Base-by-base conservation (phyloP, 169 alveolate genomes). In the Plasmodium chabaudi region DNA sequence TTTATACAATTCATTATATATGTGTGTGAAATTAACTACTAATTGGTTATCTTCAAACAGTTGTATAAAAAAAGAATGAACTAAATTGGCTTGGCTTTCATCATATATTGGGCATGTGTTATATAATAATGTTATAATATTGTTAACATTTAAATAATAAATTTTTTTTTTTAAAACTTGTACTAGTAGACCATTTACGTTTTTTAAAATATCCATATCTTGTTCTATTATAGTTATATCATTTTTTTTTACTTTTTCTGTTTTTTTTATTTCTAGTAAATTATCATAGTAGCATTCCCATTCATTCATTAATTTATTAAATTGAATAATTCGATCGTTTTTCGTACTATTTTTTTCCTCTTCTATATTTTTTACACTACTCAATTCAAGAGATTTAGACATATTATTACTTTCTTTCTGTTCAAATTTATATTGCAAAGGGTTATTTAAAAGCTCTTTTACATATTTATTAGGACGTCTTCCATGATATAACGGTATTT, bases 61-160 rank as follows among this genome's bases (percentile, higher is more conserved):
- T 7, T 77, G 88, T 12, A 15, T 17, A 77, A 77, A 64, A n/a
- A 67, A 25, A 4, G 27, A 13, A 9, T 63, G 42, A 9, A 77
- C 72, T 49, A 77, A 51, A 12, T 13, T 44, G 7, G 53, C 17
- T 64, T 77, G 88, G 10, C 53, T 49, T 25, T 65, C 77, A 7
- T 23, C n/a, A 9, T 17, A n/a, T 7, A 63, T 77, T 23, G 74
- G 75, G 12, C 88, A 77, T 10, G 88, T 77, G 46, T 77, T 77
- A 77, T 77, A 77, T 21, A 77, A 12, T 51, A 77, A 27, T 13
- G 88, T 77, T 10, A 77, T 44, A 49, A 77, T 9, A 55, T 61
- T 51, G n/a, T 77, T 77, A 39, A 25, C 10, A 63, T 64, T 77
- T 63, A 77, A 27, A 56, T 77, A 77, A 23, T 63, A 47, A 4